These are phyloP conservation scores for Ophiosphaerella narmari DNA, from an alignment of 2,329 filamentous ascomycete species.

Conservation along the genomic window DNA sequence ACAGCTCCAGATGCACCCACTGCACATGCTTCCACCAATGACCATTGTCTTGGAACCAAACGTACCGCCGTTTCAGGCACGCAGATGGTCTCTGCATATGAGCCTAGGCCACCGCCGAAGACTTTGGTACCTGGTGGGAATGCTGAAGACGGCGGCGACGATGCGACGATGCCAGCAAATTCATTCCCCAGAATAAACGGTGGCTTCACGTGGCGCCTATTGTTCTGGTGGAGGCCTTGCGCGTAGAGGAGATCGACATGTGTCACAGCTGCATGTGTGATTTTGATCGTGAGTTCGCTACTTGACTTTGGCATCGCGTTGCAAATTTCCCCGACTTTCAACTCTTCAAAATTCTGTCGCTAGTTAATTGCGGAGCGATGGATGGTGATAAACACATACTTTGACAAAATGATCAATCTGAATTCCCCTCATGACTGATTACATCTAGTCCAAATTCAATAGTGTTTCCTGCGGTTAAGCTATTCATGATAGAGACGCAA, in stretches of 20 bases:
- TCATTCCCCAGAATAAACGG: slow-evolving; percentile 66
- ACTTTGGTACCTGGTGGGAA: slow-evolving; percentile 57
- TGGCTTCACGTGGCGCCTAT: slow-evolving; percentile 58
- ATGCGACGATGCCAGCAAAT: slow-evolving; percentile 60
- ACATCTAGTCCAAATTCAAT: background rate
- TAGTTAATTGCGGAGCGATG: background rate
- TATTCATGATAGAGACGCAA: background rate
- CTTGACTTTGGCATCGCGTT: slow-evolving; percentile 39
- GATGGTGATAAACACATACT: slow-evolving; percentile 2
- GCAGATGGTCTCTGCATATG: slow-evolving; percentile 59
- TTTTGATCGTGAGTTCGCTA: slow-evolving; percentile 51
- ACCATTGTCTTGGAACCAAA: slow-evolving; percentile 53
- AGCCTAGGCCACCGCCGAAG: slow-evolving; percentile 58
- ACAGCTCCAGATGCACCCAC: slow-evolving; percentile 60
- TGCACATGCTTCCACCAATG: slow-evolving; percentile 56
- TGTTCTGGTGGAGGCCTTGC: slow-evolving; percentile 64
- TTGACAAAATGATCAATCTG: slow-evolving; percentile 17
- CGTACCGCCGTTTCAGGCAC: slow-evolving; percentile 49
- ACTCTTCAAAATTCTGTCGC: slow-evolving; percentile 36
- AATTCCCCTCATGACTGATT: slow-evolving; percentile 25
- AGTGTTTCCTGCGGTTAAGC: background rate
- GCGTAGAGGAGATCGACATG: slow-evolving; percentile 66
- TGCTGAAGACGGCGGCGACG: slow-evolving; percentile 36
- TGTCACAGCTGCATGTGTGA: slow-evolving; percentile 62
- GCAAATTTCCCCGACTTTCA: slow-evolving; percentile 27